Base-by-base conservation (phyloP, 352 stramenopile species). In the Pythium aquatile region DNA sequence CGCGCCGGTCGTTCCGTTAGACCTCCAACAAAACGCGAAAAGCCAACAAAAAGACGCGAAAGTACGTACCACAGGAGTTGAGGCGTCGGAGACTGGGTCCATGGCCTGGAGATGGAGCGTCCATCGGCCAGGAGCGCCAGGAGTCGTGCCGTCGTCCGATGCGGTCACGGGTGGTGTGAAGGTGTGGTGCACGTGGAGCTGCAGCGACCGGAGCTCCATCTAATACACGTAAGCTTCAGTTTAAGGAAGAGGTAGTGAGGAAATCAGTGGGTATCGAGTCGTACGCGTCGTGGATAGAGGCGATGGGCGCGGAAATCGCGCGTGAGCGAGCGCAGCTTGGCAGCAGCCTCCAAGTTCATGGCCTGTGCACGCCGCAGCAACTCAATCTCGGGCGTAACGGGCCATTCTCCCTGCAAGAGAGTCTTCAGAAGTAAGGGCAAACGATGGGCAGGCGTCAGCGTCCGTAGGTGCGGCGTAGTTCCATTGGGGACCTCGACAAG, bases 91-190 rank as follows among this genome's bases (percentile, higher is more conserved):
- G 6, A 71, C 52, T 11, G 71, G 55, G 24, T 92, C 81, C 2
- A 76, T 54, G 2, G 78, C 79, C 67, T 89, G 75, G 28, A 90
- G 81, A 30, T 79, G 82, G 44, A 93, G 73, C 54, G 83, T 90
- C 81, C 83, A 93, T 28, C 58, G 64, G 2, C 81, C 79, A 28
- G 78, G 73, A 11, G 63, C 55, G 10, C 74, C 58, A 24, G 67
- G 71, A 7, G 54, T 62, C 20, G 60, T 47, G 30, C 40, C 53
- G 40, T 76, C 66, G 10, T 81, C 78, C 0, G 63, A 44, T 26
- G 66, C 80, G 16, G 70, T 61, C 9, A 84, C 71, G 1, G 79
- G 78, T 6, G 75, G 81, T 10, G 68, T 61, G 66, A 83, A 90
- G 47, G 81, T 79, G 77, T 91, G 78, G 55, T 80, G 79, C 62